These are phyloP conservation scores for Sordariomycetes sp. DNA, from an alignment of 2,329 filamentous ascomycete genomes.

Conservation along the genomic window DNA sequence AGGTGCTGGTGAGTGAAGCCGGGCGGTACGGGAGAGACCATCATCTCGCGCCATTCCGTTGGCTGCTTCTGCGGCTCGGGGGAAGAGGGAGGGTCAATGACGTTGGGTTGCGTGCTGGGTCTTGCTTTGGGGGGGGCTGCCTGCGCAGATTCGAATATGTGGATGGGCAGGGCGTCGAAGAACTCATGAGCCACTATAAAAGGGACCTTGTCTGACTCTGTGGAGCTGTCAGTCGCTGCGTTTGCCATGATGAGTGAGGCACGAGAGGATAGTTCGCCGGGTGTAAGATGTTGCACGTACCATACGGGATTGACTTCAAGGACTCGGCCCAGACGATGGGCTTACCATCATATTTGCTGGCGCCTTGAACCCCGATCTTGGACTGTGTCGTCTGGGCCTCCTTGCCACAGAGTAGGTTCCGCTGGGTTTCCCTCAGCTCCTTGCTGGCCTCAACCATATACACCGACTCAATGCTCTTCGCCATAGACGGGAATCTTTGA, in stretches of 20 bases:
- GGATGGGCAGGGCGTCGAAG: slow-evolving; percentile 95
- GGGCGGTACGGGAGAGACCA: slow-evolving; percentile 60
- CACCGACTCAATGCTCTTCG: slow-evolving; percentile 70
- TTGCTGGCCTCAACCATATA: slow-evolving; percentile 93
- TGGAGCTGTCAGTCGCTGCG: slow-evolving; percentile 3
- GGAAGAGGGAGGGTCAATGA: slow-evolving; percentile 20
- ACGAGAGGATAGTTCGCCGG: too few relatives aligned
- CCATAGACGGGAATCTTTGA: slow-evolving; percentile 70
- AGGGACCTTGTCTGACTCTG: slow-evolving; percentile 62
- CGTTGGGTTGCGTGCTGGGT: slow-evolving; percentile 31
- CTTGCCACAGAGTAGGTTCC: slow-evolving; percentile 69
- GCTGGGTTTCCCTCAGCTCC: slow-evolving; percentile 68
- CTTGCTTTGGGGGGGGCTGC: slow-evolving; percentile 14
- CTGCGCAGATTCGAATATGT: slow-evolving; percentile 75
- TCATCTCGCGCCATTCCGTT: slow-evolving; percentile 70
- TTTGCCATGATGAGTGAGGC: too few relatives aligned
- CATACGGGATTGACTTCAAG: slow-evolving; percentile 68
- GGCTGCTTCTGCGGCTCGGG: slow-evolving; percentile 3
- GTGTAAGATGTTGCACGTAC: too few relatives aligned
- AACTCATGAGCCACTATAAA: slow-evolving; percentile 98
- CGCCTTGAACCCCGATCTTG: slow-evolving; percentile 62
- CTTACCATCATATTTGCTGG: slow-evolving; percentile 62
- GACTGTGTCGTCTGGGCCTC: slow-evolving; percentile 59
- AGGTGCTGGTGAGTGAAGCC: slow-evolving; percentile 43
- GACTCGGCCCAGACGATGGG: slow-evolving; percentile 89